phyloP scores from a whole-genome alignment of 139 green algal genomes.

The Chlorella sorokiniana region DNA sequence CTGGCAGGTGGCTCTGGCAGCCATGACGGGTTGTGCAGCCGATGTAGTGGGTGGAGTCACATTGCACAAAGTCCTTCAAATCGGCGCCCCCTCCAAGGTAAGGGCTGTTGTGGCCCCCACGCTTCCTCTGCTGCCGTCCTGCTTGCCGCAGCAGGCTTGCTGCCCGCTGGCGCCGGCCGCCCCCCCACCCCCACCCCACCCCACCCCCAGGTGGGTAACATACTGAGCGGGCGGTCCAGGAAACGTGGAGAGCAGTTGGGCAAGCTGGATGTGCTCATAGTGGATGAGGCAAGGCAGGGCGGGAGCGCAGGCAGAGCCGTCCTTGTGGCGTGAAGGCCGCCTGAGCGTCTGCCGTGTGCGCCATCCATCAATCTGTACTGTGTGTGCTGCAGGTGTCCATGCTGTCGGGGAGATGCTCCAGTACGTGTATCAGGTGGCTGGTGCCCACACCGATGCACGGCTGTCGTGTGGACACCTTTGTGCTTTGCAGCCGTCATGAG shows the following conservation, averaged over 20 bases:
- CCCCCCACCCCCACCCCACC: neutral
- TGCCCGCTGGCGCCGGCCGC: too few relatives aligned
- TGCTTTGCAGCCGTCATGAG: too few relatives aligned
- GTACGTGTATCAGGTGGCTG: too few relatives aligned
- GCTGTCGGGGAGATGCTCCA: neutral
- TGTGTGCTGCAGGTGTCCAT: conserved; percentile 7
- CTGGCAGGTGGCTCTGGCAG: neutral
- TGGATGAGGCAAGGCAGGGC: neutral
- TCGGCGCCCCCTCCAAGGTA: neutral
- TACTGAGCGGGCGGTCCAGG: neutral
- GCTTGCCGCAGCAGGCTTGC: neutral
- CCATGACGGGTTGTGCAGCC: conserved; percentile 4
- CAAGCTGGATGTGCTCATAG: neutral
- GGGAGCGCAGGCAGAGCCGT: neutral
- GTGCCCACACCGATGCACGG: too few relatives aligned
- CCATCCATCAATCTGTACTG: neutral
- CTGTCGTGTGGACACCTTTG: too few relatives aligned
- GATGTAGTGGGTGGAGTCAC: neutral
- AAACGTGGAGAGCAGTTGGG: neutral
- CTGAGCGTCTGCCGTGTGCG: neutral
- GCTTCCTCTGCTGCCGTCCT: too few relatives aligned
- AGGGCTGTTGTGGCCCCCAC: too few relatives aligned
- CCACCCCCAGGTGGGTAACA: neutral
- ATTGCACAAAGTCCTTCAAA: neutral
- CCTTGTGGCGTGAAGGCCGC: neutral